Evolutionary conservation across 108 stramenopile species (phyloP), one percentile per base, ranked within the genome.

Genomic region (Cyclotella kingstonii): DNA sequence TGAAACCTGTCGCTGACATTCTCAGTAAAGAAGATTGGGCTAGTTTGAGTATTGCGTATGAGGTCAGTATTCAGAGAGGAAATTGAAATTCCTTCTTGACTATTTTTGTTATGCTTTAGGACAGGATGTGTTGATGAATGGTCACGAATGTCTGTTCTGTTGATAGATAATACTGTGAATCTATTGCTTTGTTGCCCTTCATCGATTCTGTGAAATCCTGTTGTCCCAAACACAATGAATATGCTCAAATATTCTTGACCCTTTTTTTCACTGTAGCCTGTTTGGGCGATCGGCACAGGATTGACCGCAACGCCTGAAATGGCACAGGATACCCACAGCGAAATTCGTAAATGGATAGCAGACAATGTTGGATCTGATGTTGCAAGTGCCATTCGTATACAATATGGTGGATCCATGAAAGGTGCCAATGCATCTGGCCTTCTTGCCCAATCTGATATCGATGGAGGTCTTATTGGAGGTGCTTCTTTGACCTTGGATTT

Each of bases 261-360:
- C 26, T 0, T 1, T 14, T 34, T 8, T 15, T 11, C 60, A 56
- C 89, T 62, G 87, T 91, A 15, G 89, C 87, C 91, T 45, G 86
- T 87, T 14, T 89, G 90, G 90, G 91, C 96, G 49, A 98, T 98
- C 63, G 98, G 98, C 61, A 99, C 99, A 27, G 99, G 99, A 21
- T 81, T 95, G 36, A 97, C 97, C n/a, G 99, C 99, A 48, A 94
- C 98, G 7, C 97, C 99, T 7, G 97, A 97, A 67, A 98, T 99
- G 96, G 99, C 99, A 2, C 97, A 99, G 70, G 99, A 98, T 51
- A 97, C 96, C 18, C 98, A 99, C 75, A 79, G 77, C 27, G 66
- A 71, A 19, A 99, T 99, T 68, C 97, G 99, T 45, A 60, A 77
- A 28, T 99, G 93, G 91, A 64, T 98, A 21, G 35, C 79, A 14